A percentile compares a stretch with the other conserved stretches of the same genome.
These are phyloP conservation scores for Phlyctochytrium planicorne DNA, from an alignment of 192 early-diverging fungal species.

Conservation along the genomic window DNA sequence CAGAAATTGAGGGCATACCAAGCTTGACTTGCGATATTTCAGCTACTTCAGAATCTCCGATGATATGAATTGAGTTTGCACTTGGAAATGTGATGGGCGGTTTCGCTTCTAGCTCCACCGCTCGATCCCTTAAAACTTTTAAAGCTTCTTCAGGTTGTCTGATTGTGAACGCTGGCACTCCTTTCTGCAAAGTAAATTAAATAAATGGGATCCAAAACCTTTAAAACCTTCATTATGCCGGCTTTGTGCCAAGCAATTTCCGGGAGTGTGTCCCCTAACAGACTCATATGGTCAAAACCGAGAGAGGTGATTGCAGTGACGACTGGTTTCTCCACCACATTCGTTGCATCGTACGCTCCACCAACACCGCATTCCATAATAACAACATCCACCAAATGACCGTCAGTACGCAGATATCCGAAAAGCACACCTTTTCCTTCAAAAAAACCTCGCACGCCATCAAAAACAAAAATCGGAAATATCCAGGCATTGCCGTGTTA, in stretches of 20 bases:
- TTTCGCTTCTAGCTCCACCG: conserved; percentile 58
- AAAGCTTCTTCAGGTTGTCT: conserved; percentile 70
- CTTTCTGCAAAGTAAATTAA: conserved; percentile 22
- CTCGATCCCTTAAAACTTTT: conserved; percentile 64
- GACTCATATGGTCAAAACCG: conserved; percentile 72
- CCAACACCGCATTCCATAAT: conserved; percentile 88
- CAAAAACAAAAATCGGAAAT: conserved; percentile 90
- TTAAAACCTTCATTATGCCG: conserved; percentile 71
- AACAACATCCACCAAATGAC: conserved; percentile 59
- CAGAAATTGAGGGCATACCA: conserved; percentile 37
- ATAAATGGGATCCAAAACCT: neutral
- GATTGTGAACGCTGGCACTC: conserved; percentile 70
- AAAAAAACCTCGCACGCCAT: conserved; percentile 89
- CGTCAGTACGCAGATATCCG: conserved; percentile 1
- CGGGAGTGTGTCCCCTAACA: conserved; percentile 68
- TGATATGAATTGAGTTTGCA: conserved; percentile 1
- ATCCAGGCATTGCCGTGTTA: conserved; percentile 57
- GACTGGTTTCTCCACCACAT: conserved; percentile 63
- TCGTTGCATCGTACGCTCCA: conserved; percentile 82
- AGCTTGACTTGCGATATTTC: conserved; percentile 16
- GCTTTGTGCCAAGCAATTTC: conserved; percentile 80
- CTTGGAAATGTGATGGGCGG: conserved; percentile 3
- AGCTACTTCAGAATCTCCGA: conserved; percentile 15
- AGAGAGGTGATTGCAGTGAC: conserved; percentile 68
- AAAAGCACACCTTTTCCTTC: conserved; percentile 60